phyloP scores from a whole-genome alignment of 140 eudicot species.

The Cichorium intybus region DNA sequence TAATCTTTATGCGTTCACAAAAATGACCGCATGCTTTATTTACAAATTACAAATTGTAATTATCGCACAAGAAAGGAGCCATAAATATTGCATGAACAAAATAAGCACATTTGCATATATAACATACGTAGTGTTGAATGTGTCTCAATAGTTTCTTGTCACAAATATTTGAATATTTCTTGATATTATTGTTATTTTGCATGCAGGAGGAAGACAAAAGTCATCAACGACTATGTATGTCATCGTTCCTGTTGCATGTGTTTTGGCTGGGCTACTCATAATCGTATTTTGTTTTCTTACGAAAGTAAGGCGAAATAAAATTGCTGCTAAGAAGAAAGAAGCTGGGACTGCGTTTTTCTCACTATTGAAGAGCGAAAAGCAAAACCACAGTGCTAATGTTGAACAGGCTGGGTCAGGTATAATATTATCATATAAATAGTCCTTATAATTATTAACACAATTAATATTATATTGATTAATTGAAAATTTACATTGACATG shows the following conservation, averaged over 20 bases:
- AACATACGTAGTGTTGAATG: no score
- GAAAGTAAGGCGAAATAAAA: background rate
- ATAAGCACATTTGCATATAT: no score
- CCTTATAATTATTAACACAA: no score
- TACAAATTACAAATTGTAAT: no score
- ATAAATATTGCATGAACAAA: no score
- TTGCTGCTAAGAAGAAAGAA: background rate
- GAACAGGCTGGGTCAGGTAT: constrained; percentile 12
- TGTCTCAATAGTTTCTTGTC: no score
- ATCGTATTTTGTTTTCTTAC: background rate
- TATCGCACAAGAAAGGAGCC: no score
- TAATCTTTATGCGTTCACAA: no score
- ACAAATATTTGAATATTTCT: background rate
- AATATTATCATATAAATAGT: no score
- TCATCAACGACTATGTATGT: constrained; percentile 5
- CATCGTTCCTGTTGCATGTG: background rate
- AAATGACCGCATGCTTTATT: no score
- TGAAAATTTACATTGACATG: no score
- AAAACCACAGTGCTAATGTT: background rate
- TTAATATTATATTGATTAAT: no score
- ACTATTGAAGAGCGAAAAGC: background rate
- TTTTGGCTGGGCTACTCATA: background rate
- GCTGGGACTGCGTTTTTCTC: background rate
- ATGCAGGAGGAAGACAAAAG: constrained; percentile 8
- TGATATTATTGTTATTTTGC: background rate